Base-by-base conservation (phyloP, 1,284 basidiomycete genomes). In the Grifola frondosa region DNA sequence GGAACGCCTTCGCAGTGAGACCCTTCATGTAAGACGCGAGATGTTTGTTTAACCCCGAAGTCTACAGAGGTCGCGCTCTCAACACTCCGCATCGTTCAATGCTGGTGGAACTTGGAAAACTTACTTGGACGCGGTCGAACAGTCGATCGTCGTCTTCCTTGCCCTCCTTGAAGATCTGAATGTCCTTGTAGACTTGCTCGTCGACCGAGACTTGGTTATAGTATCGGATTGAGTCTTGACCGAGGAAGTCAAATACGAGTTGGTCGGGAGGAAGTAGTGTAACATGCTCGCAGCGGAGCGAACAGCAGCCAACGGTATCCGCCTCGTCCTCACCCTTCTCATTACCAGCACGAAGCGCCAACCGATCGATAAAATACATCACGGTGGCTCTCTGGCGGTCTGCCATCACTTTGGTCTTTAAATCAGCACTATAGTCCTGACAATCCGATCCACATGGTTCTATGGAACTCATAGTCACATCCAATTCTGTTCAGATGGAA, bases 291-390 rank as follows among this genome's bases (percentile, higher is more conserved):
- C 87, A 94, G 19, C 93, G 90, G 38, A 98, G 69, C 12, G 94
- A 97, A 66, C 94, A 98, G 70, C 95, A 97, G 63, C 94, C 94
- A 44, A 97, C 92, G 0, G 94, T 98, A 63, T 98, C 94, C 1
- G 94, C 94, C 67, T 97, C 94, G 53, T 98, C 94, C 59, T 97
- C 95, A 34, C 93, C 94, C 68, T 98, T 98, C 69, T 98, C 95
- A 68, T 97, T 97, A 60, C 94, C 94, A 35, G 93, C 94, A 77
- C 94, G 90, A 63, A 98, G 85, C 19, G 94, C 95, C 21, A 97
- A 78, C 57, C 81, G 81, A 69, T 98, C 94, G 59, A 98, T 97
- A 69, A 98, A 92, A 67, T 98, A 98, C 82, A 97, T 90, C 10
- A 94, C 89, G 1, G 94, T 97, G 7, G 94, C 95, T 26, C 94